Evolutionary conservation across 805 yeast genomes (phyloP).

Genomic region (Blastobotrys terrestris): DNA sequence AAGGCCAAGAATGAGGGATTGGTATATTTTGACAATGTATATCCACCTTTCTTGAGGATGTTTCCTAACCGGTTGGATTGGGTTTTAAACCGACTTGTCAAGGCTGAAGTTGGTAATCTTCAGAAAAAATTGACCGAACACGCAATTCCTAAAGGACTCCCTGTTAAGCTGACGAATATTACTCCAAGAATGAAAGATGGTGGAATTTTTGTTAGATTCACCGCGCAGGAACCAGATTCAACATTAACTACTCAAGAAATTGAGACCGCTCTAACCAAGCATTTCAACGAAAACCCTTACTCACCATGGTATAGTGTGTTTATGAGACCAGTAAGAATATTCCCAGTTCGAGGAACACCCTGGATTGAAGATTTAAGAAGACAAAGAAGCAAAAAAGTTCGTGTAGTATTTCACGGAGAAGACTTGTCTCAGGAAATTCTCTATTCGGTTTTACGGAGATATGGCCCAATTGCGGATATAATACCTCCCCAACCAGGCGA

Average conservation of each 20-base stretch:
- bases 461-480: slow-evolving; percentile 78
- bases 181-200: slow-evolving; percentile 79
- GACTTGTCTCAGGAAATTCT: slow-evolving; percentile 72
- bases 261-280: slow-evolving; percentile 43
- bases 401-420: slow-evolving; percentile 70
- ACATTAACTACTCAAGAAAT: slow-evolving; percentile 42
- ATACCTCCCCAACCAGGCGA: slow-evolving; percentile 43
- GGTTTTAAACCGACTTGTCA: slow-evolving; percentile 6
- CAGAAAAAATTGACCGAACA: slow-evolving; percentile 14
- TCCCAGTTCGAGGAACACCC: slow-evolving; percentile 85
- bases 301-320: slow-evolving; percentile 26
- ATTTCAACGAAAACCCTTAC: slow-evolving; percentile 26
- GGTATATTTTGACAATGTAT: slow-evolving; percentile 50
- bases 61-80: neutral
- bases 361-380: slow-evolving; percentile 93
- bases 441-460: slow-evolving; percentile 76
- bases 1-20: slow-evolving; percentile 25
- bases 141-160: slow-evolving; percentile 22
- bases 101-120: slow-evolving; percentile 4
- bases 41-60: slow-evolving; percentile 31
- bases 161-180: slow-evolving; percentile 48
- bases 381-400: slow-evolving; percentile 57
- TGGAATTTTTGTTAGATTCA: slow-evolving; percentile 83
- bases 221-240: slow-evolving; percentile 24
- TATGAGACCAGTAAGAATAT: slow-evolving; percentile 44